Evolutionary conservation across 441 rosid species (phyloP).

Genomic region (Melastoma candidum): DNA sequence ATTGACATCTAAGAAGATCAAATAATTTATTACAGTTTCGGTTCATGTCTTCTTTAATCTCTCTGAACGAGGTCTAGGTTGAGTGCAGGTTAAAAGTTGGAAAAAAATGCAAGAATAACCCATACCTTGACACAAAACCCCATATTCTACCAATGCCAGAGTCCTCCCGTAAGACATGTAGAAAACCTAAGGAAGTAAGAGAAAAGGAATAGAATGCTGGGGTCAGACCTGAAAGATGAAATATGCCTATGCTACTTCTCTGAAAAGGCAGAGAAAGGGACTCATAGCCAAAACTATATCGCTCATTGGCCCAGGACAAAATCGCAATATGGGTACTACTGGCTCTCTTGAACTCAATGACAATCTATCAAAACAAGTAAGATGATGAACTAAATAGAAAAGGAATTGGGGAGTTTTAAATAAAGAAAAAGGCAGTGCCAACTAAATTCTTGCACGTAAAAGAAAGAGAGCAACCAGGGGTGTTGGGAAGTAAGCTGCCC

Average conservation of each 20-base stretch:
- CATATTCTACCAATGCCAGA: conserved; percentile 67
- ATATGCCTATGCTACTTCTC: background rate
- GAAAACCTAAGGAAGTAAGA: conserved; percentile 35
- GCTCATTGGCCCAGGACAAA: no score
- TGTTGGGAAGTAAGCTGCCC: conserved; percentile 29
- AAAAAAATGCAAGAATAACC: conserved; percentile 1
- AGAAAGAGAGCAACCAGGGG: conserved; percentile 32
- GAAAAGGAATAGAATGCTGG: conserved; percentile 1
- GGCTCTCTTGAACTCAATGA: no score
- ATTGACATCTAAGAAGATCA: no score
- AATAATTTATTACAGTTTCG: no score
- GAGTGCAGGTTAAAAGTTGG: background rate
- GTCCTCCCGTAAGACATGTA: conserved; percentile 71
- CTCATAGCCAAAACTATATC: no score
- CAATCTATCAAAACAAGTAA: no score
- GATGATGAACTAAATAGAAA: no score
- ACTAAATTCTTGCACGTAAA: background rate
- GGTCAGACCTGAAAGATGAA: background rate
- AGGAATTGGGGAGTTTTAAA: background rate
- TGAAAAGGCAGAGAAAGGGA: background rate
- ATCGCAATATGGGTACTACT: no score
- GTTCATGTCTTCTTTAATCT: no score
- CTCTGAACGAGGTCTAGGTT: no score
- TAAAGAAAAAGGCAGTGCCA: background rate
- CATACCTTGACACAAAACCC: conserved; percentile 84